Evolutionary conservation across 345 rosid genomes (phyloP).

Genomic region (Mercurialis annua): DNA sequence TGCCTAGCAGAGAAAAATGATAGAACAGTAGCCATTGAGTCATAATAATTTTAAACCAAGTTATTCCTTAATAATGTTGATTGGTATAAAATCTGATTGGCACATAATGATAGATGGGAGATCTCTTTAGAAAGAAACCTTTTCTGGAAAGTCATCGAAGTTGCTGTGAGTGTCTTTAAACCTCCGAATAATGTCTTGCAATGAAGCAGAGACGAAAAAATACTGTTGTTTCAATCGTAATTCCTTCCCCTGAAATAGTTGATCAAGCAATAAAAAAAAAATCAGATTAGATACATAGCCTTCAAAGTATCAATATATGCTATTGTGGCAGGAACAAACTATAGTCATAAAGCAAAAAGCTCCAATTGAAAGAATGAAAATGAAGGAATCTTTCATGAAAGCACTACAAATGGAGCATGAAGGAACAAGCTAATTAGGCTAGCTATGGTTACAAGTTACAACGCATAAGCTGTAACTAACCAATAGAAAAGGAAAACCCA

Average conservation of each 20-base stretch:
- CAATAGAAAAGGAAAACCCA: slow-evolving; percentile 11
- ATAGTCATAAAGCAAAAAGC: background rate
- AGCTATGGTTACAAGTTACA: background rate
- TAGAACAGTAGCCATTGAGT: background rate
- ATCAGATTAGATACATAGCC: background rate
- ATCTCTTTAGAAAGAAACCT: slow-evolving; percentile 22
- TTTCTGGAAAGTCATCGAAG: slow-evolving; percentile 41
- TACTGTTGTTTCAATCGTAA: slow-evolving; percentile 49
- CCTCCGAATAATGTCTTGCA: slow-evolving; percentile 49
- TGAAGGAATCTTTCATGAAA: background rate
- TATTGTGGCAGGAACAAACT: background rate
- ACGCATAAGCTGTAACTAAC: slow-evolving; percentile 8
- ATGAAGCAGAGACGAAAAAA: slow-evolving; percentile 46
- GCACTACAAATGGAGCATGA: background rate
- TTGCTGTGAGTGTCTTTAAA: slow-evolving; percentile 41
- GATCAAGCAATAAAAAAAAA: slow-evolving; percentile 14
- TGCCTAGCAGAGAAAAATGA: background rate
- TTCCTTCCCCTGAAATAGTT: slow-evolving; percentile 44
- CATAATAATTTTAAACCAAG: background rate
- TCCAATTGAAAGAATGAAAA: background rate
- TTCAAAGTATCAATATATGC: background rate
- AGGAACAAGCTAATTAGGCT: background rate
- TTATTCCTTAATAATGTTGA: background rate
- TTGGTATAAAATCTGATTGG: background rate
- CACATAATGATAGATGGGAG: background rate